Evolutionary conservation across 2,329 filamentous ascomycete species (phyloP), one percentile per base, ranked within the genome.

Genomic region (Colletotrichum somersetense): DNA sequence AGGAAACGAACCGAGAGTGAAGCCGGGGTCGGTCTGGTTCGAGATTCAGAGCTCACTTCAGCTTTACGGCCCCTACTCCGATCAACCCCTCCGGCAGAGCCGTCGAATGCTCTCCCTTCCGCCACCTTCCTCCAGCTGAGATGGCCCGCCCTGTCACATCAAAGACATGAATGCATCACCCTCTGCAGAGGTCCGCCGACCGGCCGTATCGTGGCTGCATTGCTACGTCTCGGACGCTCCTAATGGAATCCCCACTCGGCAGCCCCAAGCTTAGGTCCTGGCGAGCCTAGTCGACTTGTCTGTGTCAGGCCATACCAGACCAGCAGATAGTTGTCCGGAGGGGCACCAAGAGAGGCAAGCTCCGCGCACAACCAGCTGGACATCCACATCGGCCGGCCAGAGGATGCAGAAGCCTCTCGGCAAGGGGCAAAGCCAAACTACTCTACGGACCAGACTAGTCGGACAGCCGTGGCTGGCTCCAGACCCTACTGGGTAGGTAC

Each of bases 131-230:
- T 61, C 16, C 18, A 35, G 50, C 64, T 56, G 67, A 55, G 56
- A 33, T 63, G 52, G 30, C 65, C 35, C 40, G 52, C 42, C 58
- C 23, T 50, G 58, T 65, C 44, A 66, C 38, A 46, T 63, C 58
- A 53, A 61, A 71, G 69, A 71, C 65, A 71, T 52, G 65, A 71
- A 68, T 59, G 57, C 48, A 53, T 42, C 61, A 52, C 64, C 44
- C 30, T 71, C 42, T n/a, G 23, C 26, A 56, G 33, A 42, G 23
- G 23, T 33, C 26, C n/a, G 18, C 20, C 38, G 62, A 30, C 53
- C 33, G 18, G 23, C 35, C 46, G 38, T 44, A 40, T 57, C 46
- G 38, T 63, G 26, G 40, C 53, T 38, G 20, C 48, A 42, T 18
- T 58, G 16, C 63, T 61, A 38, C 63, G 59, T 61, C 48, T 56